Evolutionary conservation across 2,329 filamentous ascomycete genomes (phyloP).

Genomic region (Fusarium globosum): DNA sequence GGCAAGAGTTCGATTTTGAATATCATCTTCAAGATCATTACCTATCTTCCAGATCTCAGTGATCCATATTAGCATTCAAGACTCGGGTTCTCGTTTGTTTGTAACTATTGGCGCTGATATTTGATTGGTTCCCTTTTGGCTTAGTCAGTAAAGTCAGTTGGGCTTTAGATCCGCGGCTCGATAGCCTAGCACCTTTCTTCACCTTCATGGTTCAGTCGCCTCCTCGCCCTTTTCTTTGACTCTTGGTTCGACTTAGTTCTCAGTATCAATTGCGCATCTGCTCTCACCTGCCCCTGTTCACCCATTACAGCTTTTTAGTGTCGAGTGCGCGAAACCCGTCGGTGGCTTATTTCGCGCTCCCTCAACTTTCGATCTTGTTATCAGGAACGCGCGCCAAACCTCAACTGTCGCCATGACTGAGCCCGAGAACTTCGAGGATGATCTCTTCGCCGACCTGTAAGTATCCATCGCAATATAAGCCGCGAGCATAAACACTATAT

Average conservation of each 20-base stretch:
- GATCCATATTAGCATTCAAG: background rate
- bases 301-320: background rate
- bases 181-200: conserved; percentile 26
- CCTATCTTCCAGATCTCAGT: background rate
- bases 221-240: conserved; percentile 24
- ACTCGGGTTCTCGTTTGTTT: background rate
- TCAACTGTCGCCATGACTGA: conserved; percentile 73
- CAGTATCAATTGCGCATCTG: conserved; percentile 1
- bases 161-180: conserved; percentile 29
- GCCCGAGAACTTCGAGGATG: conserved; percentile 85
- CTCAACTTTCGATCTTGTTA: conserved; percentile 4
- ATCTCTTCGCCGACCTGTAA: conserved; percentile 96
- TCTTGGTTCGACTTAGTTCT: conserved; percentile 10
- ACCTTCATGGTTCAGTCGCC: conserved; percentile 29
- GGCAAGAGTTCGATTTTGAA: background rate
- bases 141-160: conserved; percentile 39
- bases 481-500: background rate
- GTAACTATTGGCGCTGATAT: conserved; percentile 2
- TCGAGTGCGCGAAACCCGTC: background rate
- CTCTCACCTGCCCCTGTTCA: background rate
- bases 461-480: conserved; percentile 47
- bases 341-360: conserved; percentile 13
- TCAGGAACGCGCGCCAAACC: conserved; percentile 15
- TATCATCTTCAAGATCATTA: background rate
- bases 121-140: conserved; percentile 16